Evolutionary conservation across 129 eudicot genomes (phyloP), one percentile per base, ranked within the genome.

Genomic region (Flaveria linearis): DNA sequence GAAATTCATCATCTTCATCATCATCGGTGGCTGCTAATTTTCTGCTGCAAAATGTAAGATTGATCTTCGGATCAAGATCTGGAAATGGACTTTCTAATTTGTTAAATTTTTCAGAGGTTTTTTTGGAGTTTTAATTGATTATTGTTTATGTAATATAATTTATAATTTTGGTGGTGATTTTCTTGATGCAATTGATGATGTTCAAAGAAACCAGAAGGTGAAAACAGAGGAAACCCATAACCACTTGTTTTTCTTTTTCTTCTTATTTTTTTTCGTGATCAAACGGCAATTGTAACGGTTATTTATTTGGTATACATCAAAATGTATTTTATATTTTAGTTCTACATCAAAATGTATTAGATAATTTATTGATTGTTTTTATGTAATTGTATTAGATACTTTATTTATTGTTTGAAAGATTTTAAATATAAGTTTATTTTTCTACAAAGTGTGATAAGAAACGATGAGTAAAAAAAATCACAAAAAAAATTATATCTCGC

Each of bases 1-100:
- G 22, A 53, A 93, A 90, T 82, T 61, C 75, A 15, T 41, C 77
- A 28, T 53, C 89, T 81, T 61, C 75, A 15, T 41, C 77, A 28
- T 53, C 53, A 6, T n/a, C 61, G 20, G 76, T 87, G 17, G 69
- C 86, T 2, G 98, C 96, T 46, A 67, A 80, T 2, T 84, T 51
- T 23, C 88, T 9, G 83, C 77, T 12, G 86, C 97, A 0, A 88
- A 84, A 70, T 93, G 98, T 82, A 87, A 88, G 89, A 86, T 91
- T 76, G 98, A 93, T 93, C 97, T 91, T 58, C 83, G 96, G 53
- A 75, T 93, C 88, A 93, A 88, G 98, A 93, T 93, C 93, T 88
- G 88, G 93, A 93, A 91, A 91, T 89, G 89, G 89, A 89, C 93
- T 11, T 86, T 92, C 73, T 92, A 65, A 55, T 53, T 78, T 68